Base-by-base conservation (phyloP, 2,329 filamentous ascomycete species). In the Grosmannia clavigera region DNA sequence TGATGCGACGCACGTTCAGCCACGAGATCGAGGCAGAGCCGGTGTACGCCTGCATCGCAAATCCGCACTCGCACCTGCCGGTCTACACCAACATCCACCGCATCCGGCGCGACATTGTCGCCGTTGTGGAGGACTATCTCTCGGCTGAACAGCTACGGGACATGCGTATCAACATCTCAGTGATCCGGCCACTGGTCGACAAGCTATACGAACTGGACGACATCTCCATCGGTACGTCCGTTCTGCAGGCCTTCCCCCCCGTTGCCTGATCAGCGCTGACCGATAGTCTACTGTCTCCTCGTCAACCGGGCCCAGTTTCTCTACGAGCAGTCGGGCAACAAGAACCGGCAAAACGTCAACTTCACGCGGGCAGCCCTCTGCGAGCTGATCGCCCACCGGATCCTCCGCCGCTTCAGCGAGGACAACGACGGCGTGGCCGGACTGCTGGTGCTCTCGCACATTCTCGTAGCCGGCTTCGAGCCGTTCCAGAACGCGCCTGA, bases 251-350 rank as follows among this genome's bases (percentile, higher is more conserved):
- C 29, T 50, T 29, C 25, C 56, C 14, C 5, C 4, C 2, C 1
- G 4, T n/a, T 1, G 19, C 43, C 19, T 3, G 43, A 9, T n/a
- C 19, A n/a, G 43, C 16, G 14, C 35, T 53, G n/a, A 54, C 48
- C 51, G 38, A 46, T n/a, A 52, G 87, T 94, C 12, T 94, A 92
- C 70, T 92, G 88, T 69, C 75, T 95, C 62, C 79, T 95, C 27
- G 88, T 94, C 65, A 94, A 95, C 67, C 81, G 88, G 16, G 83
- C 84, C 40, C 87, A 91, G 68, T 94, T 94, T 67, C 76, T 92
- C 29, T 81, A 86, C 60, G 88, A 94, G 70, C 88, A 94, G 70
- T 79, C 83, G 12, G 85, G 87, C 67, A 81, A 88, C 67, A 82
- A 82, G 66, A 89, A 90, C 68, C 84, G 89, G 62, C 87, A 92